Base-by-base conservation (phyloP, 2,329 filamentous ascomycete species). In the Xylariales sp. region DNA sequence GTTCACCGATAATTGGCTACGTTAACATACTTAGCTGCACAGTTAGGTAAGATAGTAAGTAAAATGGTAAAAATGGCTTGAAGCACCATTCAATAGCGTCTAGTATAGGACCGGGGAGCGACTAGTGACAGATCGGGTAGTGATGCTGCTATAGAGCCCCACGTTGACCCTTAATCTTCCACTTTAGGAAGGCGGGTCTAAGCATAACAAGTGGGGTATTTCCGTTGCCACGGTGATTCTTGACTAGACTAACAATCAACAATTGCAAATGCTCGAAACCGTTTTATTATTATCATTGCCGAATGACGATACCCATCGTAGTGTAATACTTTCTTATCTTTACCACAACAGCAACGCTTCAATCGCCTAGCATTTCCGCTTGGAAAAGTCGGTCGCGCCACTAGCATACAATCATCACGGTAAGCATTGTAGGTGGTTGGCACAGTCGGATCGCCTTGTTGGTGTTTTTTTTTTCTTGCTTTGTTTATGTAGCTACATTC, bases 401-500 rank as follows among this genome's bases (percentile, higher is more conserved):
- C 48, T 2, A 57, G 28, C 48, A 45, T 39, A 45, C 49, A 18
- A 32, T 36, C 36, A 6, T 16, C 18, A n/a, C 52, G 18, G 60
- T 52, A 64, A 45, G 36, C 28, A 57, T 28, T 36, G 18, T 18
- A 23, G 23, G 23, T 23, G 23, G 23, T 32, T 32, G 39, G 55
- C 55, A 34, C 48, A 14, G 6, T n/a, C 54, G 5, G 12, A 45
- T 43, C 4, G 45, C 43, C 36, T 43, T 58, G 14, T 60, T 54
- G 46, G 32, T 14, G n/a, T 39, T 46, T 62, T 63, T 48, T 28
- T 58, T 41, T 36, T 18, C 30, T n/a, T 48, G 39, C 46, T 54
- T 58, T 71, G 67, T 75, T 75, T 72, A 74, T 74, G 73, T 70
- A 66, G 54, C 67, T 55, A n/a, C 34, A 28, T 54, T 50, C 43